Evolutionary conservation across 2,329 filamentous ascomycete species (phyloP).

Genomic region (Thielaviopsis punctulata): DNA sequence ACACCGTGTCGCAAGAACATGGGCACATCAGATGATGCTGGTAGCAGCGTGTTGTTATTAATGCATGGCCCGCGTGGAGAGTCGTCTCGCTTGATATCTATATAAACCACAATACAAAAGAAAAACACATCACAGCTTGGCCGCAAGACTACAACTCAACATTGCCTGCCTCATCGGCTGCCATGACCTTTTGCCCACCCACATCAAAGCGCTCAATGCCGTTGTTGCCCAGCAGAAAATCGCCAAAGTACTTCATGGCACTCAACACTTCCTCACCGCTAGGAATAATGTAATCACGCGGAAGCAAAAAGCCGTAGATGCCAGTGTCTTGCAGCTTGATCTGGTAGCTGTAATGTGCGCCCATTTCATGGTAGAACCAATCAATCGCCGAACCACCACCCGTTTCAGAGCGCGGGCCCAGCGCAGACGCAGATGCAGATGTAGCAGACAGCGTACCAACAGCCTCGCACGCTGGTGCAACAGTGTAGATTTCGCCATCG

Average conservation of each 20-base stretch:
- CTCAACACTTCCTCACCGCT: conserved; percentile 77
- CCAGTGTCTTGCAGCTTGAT: conserved; percentile 87
- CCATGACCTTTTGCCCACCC: conserved; percentile 13
- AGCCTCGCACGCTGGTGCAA: conserved; percentile 75
- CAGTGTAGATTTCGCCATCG: conserved; percentile 56
- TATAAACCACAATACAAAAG: too few relatives aligned
- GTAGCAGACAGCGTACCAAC: not conserved
- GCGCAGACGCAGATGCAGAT: not conserved
- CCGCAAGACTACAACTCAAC: not conserved
- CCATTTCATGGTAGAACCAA: conserved; percentile 84
- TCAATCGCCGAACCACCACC: conserved; percentile 78
- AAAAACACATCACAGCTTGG: too few relatives aligned
- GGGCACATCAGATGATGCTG: too few relatives aligned
- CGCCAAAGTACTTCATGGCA: conserved; percentile 67
- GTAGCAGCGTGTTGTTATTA: too few relatives aligned
- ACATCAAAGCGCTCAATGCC: conserved; percentile 35
- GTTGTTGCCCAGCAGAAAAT: conserved; percentile 57
- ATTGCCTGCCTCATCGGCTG: conserved; percentile 2
- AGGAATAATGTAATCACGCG: conserved; percentile 70
- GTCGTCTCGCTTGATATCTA: not conserved
- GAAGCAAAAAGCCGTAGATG: conserved; percentile 83
- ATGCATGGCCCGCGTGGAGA: too few relatives aligned
- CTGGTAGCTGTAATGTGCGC: conserved; percentile 75
- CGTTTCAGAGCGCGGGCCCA: conserved; percentile 40
- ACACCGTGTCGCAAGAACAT: not conserved